Evolutionary conservation across 345 rosid genomes (phyloP).

Genomic region (Lepidium aucheri): DNA sequence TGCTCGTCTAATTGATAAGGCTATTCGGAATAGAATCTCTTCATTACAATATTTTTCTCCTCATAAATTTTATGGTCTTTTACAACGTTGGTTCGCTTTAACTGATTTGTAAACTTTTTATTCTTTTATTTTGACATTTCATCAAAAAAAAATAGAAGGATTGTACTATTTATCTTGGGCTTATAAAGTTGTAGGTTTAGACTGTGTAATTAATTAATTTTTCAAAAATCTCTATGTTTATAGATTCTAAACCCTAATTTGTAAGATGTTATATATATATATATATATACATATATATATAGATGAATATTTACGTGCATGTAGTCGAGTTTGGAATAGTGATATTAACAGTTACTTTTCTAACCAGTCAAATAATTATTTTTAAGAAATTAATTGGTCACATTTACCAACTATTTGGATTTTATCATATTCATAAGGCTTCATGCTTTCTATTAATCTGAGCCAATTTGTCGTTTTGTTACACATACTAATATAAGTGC

Average conservation of each 20-base stretch:
- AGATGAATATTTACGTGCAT: background rate
- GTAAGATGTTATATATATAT: too few species aligned
- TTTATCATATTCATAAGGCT: background rate
- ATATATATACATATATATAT: too few species aligned
- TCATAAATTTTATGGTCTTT: too few species aligned
- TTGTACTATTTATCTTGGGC: too few species aligned
- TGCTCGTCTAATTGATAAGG: too few species aligned
- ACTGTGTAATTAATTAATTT: background rate
- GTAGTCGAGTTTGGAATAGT: background rate
- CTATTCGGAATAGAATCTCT: too few species aligned
- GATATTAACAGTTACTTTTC: background rate
- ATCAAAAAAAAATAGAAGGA: too few species aligned
- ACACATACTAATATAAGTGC: background rate
- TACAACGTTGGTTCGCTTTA: too few species aligned
- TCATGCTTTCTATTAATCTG: background rate
- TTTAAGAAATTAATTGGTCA: background rate
- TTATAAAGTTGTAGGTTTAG: too few species aligned
- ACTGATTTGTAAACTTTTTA: too few species aligned
- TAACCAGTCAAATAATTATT: background rate
- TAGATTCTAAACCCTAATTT: background rate
- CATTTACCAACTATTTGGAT: background rate
- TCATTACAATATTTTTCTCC: too few species aligned
- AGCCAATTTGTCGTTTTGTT: conserved; percentile 17
- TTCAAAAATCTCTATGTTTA: background rate
- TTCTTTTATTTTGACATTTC: too few species aligned